Evolutionary conservation across 179 eudicot genomes (phyloP).

Genomic region (Camellia oleifera): DNA sequence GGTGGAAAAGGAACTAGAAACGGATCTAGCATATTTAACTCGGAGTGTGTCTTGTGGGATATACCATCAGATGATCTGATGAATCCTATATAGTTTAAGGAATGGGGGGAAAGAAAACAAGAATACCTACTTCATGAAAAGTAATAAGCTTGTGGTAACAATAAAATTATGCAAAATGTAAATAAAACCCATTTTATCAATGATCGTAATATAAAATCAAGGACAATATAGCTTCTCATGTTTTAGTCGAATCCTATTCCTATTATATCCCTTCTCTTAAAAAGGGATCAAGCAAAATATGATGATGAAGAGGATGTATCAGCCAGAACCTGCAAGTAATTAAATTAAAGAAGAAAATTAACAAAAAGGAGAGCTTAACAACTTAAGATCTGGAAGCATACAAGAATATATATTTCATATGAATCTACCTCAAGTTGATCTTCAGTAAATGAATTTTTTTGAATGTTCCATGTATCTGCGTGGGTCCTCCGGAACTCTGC

Average conservation of each 20-base stretch:
- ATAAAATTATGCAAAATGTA: conserved; percentile 27
- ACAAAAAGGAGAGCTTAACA: background rate
- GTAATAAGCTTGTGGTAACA: conserved; percentile 30
- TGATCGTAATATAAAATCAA: conserved; percentile 32
- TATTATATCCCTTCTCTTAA: too few relatives aligned
- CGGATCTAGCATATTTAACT: conserved; percentile 38
- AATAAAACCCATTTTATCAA: conserved; percentile 3
- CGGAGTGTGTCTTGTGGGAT: conserved; percentile 76
- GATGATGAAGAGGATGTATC: too few relatives aligned
- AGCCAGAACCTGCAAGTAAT: too few relatives aligned
- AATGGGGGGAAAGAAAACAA: background rate
- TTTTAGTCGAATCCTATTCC: background rate
- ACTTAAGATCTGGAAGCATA: background rate
- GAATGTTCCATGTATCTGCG: conserved; percentile 85
- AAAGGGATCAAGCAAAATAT: too few relatives aligned
- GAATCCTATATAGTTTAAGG: conserved; percentile 54
- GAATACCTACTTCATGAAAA: conserved; percentile 15
- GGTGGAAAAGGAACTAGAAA: conserved; percentile 29
- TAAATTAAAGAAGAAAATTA: conserved; percentile 7
- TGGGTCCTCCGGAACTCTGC: conserved; percentile 91
- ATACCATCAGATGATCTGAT: conserved; percentile 72
- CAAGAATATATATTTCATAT: background rate
- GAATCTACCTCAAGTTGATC: conserved; percentile 89
- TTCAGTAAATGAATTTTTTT: conserved; percentile 87
- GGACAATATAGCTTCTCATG: conserved; percentile 12